Percentiles rank a stretch among this genome's conserved stretches.
These are phyloP conservation scores for Aschersonia sp. DNA, from an alignment of 2,329 filamentous ascomycete genomes.

Conservation along the genomic window DNA sequence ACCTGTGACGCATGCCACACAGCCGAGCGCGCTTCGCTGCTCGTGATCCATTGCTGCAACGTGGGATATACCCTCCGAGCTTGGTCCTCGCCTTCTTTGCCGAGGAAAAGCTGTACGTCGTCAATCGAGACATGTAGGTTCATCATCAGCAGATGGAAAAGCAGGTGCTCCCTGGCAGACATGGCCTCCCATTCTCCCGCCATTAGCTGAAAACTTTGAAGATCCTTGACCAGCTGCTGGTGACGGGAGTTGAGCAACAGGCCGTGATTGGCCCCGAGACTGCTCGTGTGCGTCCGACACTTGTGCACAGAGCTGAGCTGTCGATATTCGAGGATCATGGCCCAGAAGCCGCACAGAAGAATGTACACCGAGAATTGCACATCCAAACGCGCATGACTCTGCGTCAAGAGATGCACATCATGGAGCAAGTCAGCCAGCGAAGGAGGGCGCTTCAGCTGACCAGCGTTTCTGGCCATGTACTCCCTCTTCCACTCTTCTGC, in stretches of 20 bases:
- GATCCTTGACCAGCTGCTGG: constrained; percentile 45
- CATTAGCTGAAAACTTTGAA: constrained; percentile 31
- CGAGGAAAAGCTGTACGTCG: constrained; percentile 52
- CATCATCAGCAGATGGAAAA: constrained; percentile 43
- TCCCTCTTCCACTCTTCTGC: constrained; percentile 50
- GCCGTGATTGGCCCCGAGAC: constrained; percentile 22
- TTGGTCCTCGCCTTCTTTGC: constrained; percentile 52
- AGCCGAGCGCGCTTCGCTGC: constrained; percentile 39
- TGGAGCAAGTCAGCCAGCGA: constrained; percentile 41
- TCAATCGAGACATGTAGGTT: constrained; percentile 50
- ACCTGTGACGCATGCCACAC: constrained; percentile 57
- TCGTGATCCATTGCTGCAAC: constrained; percentile 44
- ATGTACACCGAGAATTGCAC: constrained; percentile 40
- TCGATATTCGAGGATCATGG: constrained; percentile 50
- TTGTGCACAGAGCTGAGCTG: constrained; percentile 38
- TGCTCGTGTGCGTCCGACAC: constrained; percentile 30
- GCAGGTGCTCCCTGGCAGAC: constrained; percentile 29
- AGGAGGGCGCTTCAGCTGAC: constrained; percentile 27
- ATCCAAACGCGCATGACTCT: constrained; percentile 37
- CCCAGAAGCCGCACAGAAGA: constrained; percentile 52
- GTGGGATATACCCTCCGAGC: constrained; percentile 43
- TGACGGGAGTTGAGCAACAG: constrained; percentile 39
- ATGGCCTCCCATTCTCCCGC: constrained; percentile 27
- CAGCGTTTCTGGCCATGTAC: constrained; percentile 29
- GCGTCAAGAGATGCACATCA: constrained; percentile 36